A percentile compares a stretch with the other conserved stretches of the same genome.
Evolutionary conservation across 1,284 basidiomycete species (phyloP).

Genomic region (Ganoderma lingzhi): DNA sequence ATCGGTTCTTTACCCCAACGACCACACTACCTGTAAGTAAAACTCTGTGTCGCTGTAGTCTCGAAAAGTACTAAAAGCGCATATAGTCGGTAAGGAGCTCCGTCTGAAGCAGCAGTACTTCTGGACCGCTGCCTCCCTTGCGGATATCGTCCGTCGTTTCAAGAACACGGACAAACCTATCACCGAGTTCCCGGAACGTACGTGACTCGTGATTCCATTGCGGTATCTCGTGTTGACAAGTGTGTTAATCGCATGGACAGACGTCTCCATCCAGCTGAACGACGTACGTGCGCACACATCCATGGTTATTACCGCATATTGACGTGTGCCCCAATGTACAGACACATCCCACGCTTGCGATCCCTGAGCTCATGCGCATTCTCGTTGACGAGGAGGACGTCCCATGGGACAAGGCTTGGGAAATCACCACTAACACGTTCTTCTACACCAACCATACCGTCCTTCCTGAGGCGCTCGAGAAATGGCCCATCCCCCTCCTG

Average conservation of each 20-base stretch:
- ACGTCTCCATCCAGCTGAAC: conserved; percentile 90
- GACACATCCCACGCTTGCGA: conserved; percentile 93
- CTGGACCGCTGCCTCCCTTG: conserved; percentile 87
- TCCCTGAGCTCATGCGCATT: conserved; percentile 94
- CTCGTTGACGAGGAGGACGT: conserved; percentile 90
- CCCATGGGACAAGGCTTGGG: conserved; percentile 86
- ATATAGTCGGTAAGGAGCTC: conserved; percentile 85
- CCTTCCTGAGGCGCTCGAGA: conserved; percentile 81
- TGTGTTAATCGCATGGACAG: conserved; percentile 44
- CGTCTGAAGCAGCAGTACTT: conserved; percentile 96
- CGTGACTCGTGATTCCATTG: conserved; percentile 36
- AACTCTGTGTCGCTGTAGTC: background rate
- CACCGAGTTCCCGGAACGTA: conserved; percentile 82
- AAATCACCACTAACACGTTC: conserved; percentile 87
- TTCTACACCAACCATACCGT: conserved; percentile 96
- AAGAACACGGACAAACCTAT: conserved; percentile 82
- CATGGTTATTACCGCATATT: background rate
- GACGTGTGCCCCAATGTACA: conserved; percentile 41
- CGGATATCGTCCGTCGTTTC: conserved; percentile 87
- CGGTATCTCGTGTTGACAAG: background rate
- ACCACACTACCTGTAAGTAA: conserved; percentile 73
- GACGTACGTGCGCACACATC: conserved; percentile 58
- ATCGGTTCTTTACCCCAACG: conserved; percentile 88
- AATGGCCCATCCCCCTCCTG: conserved; percentile 89
- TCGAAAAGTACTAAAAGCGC: background rate